Evolutionary conservation across 805 yeast genomes (phyloP).

Genomic region (Wilhelminamyces savonicus): DNA sequence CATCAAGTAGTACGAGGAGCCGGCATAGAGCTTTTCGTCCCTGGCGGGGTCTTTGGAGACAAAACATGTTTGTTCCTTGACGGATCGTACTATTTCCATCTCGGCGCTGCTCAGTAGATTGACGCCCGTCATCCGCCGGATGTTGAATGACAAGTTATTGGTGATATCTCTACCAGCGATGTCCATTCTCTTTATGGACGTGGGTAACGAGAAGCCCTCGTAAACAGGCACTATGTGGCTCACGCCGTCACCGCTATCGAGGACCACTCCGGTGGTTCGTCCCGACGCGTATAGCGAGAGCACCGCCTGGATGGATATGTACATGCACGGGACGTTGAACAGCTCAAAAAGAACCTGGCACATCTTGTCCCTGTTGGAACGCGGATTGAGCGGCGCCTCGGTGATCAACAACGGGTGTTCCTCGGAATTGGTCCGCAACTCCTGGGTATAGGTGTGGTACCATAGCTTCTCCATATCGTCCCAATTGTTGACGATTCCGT

Average conservation of each 20-base stretch:
- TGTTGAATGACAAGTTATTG: slow-evolving; percentile 59
- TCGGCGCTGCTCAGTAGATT: slow-evolving; percentile 68
- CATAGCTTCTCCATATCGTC: slow-evolving; percentile 78
- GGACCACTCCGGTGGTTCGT: slow-evolving; percentile 80
- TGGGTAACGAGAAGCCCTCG: slow-evolving; percentile 77
- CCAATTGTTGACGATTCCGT: slow-evolving; percentile 81
- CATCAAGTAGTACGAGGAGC: slow-evolving; percentile 10
- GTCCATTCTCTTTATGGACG: slow-evolving; percentile 67
- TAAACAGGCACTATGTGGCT: slow-evolving; percentile 83
- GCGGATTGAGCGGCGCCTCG: slow-evolving; percentile 82
- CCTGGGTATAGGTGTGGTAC: slow-evolving; percentile 58
- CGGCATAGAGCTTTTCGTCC: slow-evolving; percentile 47
- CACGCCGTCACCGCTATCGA: slow-evolving; percentile 94
- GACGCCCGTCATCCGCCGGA: slow-evolving; percentile 61
- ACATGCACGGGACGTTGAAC: slow-evolving; percentile 71
- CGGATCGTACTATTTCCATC: slow-evolving; percentile 67
- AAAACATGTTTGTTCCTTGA: slow-evolving; percentile 72
- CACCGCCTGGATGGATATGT: slow-evolving; percentile 70
- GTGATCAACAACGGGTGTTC: slow-evolving; percentile 87
- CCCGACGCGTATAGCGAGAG: slow-evolving; percentile 84
- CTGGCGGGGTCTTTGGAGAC: slow-evolving; percentile 50
- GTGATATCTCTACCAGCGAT: slow-evolving; percentile 86
- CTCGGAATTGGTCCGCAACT: slow-evolving; percentile 52
- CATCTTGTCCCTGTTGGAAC: slow-evolving; percentile 49
- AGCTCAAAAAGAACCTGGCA: slow-evolving; percentile 67